phyloP scores from a whole-genome alignment of 441 rosid genomes.

The Eruca vesicaria region DNA sequence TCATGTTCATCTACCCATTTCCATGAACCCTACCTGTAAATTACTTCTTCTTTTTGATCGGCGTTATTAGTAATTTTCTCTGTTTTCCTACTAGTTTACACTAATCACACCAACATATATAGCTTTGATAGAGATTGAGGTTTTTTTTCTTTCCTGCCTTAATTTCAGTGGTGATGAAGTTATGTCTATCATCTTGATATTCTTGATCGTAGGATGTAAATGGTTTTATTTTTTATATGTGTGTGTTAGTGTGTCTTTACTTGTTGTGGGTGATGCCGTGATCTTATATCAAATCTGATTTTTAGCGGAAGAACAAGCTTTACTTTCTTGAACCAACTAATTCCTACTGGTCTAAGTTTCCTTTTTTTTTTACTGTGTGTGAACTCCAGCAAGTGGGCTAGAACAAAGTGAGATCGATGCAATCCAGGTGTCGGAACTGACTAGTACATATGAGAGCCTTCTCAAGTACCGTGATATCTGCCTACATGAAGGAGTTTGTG shows the following conservation, averaged over 20 bases:
- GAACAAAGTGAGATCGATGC: conserved; percentile 40
- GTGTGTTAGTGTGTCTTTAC: too few relatives aligned
- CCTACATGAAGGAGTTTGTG: conserved; percentile 43
- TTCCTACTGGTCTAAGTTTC: background rate
- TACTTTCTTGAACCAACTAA: background rate
- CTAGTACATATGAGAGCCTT: conserved; percentile 40
- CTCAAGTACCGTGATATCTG: conserved; percentile 51
- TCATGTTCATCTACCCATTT: conserved; percentile 51
- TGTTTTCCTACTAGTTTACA: conserved; percentile 1
- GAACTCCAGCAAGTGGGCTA: conserved; percentile 37
- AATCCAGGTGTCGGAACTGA: conserved; percentile 25
- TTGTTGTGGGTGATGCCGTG: background rate
- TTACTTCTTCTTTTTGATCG: background rate
- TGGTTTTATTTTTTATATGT: too few relatives aligned
- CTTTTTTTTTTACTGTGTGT: conserved; percentile 3
- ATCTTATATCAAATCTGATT: background rate
- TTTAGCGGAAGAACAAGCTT: background rate
- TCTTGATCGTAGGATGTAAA: background rate
- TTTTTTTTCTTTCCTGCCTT: background rate
- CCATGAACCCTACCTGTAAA: conserved; percentile 30
- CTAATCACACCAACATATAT: background rate
- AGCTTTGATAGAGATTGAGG: background rate
- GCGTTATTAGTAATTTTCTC: background rate
- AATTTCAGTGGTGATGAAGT: background rate
- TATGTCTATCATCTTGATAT: background rate